Evolutionary conservation across 805 yeast species (phyloP).

Genomic region (Candida berthetii): DNA sequence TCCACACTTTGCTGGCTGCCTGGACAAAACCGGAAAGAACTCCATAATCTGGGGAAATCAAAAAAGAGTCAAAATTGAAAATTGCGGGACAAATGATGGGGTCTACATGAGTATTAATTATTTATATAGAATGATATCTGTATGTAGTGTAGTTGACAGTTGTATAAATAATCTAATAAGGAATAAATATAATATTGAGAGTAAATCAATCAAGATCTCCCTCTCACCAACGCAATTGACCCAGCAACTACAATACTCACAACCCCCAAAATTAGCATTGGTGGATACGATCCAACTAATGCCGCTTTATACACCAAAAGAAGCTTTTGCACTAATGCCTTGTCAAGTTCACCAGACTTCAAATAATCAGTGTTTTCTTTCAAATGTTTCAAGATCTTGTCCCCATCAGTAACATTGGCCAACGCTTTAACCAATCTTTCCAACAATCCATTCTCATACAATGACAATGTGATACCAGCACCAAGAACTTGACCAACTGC

Average conservation of each 20-base stretch:
- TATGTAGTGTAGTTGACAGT: too few species aligned
- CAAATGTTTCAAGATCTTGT: neutral
- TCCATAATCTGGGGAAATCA: too few species aligned
- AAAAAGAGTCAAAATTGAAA: too few species aligned
- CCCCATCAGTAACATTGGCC: neutral
- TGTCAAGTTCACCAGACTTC: neutral
- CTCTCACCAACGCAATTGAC: too few species aligned
- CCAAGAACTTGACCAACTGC: slow-evolving; percentile 35
- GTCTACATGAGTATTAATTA: too few species aligned
- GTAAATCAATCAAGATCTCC: too few species aligned
- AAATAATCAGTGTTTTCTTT: neutral
- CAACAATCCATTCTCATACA: slow-evolving; percentile 15
- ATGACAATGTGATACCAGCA: slow-evolving; percentile 26
- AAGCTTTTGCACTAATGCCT: neutral
- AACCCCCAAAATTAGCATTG: neutral
- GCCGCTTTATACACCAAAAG: neutral
- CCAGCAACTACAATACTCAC: neutral
- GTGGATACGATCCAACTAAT: neutral
- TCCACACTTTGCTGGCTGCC: too few species aligned
- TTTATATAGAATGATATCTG: too few species aligned
- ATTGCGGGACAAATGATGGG: too few species aligned
- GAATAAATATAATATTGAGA: too few species aligned
- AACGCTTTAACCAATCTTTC: slow-evolving; percentile 6
- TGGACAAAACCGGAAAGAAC: too few species aligned
- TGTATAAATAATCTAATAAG: too few species aligned